Percentiles rank a stretch among this genome's conserved stretches.
Evolutionary conservation across 2,329 filamentous ascomycete species (phyloP).

Genomic region (Monosporascus sp.): DNA sequence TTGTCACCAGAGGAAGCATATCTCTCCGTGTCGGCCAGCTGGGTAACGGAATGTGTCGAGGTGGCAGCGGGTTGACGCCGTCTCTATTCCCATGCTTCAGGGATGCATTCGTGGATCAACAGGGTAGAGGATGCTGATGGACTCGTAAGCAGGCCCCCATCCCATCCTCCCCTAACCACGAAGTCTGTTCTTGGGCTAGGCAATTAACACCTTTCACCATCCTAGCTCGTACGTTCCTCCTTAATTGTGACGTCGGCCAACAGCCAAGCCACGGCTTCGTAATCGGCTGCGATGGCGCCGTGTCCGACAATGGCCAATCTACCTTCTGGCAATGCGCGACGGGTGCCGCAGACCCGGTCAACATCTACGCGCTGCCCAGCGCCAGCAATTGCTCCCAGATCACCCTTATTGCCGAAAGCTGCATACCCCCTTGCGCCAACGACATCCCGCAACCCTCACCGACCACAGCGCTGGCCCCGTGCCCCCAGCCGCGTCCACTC

Average conservation of each 20-base stretch:
- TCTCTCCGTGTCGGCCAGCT: conserved; percentile 55
- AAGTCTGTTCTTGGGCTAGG: too few species aligned
- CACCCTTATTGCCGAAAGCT: conserved; percentile 36
- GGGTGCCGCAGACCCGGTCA: conserved; percentile 46
- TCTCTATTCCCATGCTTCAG: conserved; percentile 50
- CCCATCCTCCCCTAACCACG: background rate
- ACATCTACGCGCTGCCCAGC: conserved; percentile 44
- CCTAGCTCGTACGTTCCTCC: conserved; percentile 48
- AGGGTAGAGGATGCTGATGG: conserved; percentile 56
- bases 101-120: conserved; percentile 49
- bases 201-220: background rate
- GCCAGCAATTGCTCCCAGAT: conserved; percentile 42
- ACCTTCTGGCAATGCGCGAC: conserved; percentile 58
- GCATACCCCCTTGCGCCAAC: conserved; percentile 18
- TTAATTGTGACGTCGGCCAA: conserved; percentile 55
- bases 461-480: background rate
- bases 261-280: conserved; percentile 48
- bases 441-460: background rate
- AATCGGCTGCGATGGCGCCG: conserved; percentile 44
- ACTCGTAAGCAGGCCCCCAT: conserved; percentile 40
- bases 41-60: conserved; percentile 54
- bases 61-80: conserved; percentile 42
- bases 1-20: conserved; percentile 42
- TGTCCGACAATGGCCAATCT: conserved; percentile 45
- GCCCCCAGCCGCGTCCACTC: background rate